Conservation (phyloP, 2,329 filamentous ascomycete species). For the Emericellopsis cladophorae region DNA sequence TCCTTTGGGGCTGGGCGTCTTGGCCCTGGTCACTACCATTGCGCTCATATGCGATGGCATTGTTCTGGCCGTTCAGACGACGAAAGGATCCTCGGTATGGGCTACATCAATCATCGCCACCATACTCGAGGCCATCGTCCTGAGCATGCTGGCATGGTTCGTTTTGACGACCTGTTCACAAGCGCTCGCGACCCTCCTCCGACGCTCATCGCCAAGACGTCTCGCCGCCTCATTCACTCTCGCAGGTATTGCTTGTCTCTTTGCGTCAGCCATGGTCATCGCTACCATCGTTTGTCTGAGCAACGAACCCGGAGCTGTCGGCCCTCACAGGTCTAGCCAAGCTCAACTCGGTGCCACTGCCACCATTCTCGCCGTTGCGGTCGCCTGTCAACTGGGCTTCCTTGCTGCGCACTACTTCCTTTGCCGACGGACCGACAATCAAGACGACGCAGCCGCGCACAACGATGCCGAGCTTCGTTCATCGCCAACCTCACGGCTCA, state of each 20-base stretch:
- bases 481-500: constrained; percentile 21
- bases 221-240: neutral
- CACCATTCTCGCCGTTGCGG: constrained; percentile 29
- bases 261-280: neutral
- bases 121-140: constrained; percentile 11
- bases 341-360: constrained; percentile 29
- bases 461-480: constrained; percentile 12
- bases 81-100: neutral
- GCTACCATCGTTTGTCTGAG: neutral
- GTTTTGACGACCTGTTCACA: neutral
- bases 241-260: neutral
- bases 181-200: neutral
- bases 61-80: neutral
- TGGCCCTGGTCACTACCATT: constrained; percentile 1
- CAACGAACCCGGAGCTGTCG: neutral
- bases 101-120: constrained; percentile 13
- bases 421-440: constrained; percentile 13
- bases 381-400: constrained; percentile 34
- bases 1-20: neutral
- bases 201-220: neutral
- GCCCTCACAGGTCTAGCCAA: neutral
- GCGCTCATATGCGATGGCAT: constrained; percentile 2
- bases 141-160: neutral
- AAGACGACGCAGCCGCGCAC: constrained; percentile 8
- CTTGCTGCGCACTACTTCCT: constrained; percentile 29